Conservation (phyloP, 257 asterid genomes). For the Leonotis leonurus region DNA sequence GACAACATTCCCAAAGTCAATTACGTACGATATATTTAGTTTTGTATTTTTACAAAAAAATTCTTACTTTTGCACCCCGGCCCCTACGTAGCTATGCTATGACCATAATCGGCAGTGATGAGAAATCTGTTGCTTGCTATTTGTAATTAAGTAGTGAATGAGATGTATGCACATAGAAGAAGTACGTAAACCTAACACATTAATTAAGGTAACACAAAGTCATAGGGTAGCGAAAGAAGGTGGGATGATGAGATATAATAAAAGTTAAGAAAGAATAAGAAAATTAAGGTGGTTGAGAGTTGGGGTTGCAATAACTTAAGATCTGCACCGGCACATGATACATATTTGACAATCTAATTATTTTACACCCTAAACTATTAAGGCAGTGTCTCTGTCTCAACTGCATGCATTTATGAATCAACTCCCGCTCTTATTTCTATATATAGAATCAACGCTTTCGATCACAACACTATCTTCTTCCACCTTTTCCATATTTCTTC, state of each 20-base stretch:
- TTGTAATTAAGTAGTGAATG: no score
- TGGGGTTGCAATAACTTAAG: conserved; percentile 13
- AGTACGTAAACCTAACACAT: no score
- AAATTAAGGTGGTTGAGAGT: conserved; percentile 41
- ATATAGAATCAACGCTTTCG: background rate
- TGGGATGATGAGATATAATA: background rate
- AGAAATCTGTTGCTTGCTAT: no score
- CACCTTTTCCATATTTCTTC: background rate
- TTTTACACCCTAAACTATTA: background rate
- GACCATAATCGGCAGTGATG: no score
- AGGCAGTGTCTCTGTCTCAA: conserved; percentile 24
- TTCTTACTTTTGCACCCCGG: no score
- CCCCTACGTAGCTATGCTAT: no score
- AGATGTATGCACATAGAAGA: no score
- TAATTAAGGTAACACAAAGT: no score
- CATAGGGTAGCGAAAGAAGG: no score
- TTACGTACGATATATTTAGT: no score
- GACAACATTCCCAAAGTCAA: no score
- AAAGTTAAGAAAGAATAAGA: background rate
- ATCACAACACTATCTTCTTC: background rate
- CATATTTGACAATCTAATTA: conserved; percentile 18
- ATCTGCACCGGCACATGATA: conserved; percentile 18
- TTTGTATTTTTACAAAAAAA: no score
- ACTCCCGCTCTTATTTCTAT: conserved; percentile 14
- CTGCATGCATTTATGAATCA: conserved; percentile 41